Evolutionary conservation across 176 grass and related monocot genomes (phyloP).

Genomic region (Juncus effusus): DNA sequence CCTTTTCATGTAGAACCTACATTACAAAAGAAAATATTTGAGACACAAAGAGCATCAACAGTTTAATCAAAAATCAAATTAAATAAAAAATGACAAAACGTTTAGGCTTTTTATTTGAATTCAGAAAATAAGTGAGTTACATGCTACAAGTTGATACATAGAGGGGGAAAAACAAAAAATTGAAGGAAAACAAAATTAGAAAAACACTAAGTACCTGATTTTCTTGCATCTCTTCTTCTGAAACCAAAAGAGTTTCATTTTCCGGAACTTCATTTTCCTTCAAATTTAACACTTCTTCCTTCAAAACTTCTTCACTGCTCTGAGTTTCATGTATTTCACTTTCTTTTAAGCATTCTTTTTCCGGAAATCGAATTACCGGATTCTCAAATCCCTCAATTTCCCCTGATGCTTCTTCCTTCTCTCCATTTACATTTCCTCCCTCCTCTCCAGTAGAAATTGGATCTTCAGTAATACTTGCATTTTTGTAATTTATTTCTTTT

Average conservation of each 20-base stretch:
- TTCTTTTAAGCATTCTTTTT: slow-evolving; percentile 2
- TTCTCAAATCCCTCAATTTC: neutral
- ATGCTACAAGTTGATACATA: no score
- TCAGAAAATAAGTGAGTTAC: no score
- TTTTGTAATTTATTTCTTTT: neutral
- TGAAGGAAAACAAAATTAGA: no score
- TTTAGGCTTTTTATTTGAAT: no score
- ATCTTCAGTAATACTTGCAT: slow-evolving; percentile 3
- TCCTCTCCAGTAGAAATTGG: slow-evolving; percentile 11
- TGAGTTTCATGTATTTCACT: slow-evolving; percentile 5
- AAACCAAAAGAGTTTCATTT: neutral
- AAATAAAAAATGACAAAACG: no score
- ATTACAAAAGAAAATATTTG: no score
- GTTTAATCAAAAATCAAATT: no score
- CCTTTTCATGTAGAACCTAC: no score
- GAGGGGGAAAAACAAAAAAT: no score
- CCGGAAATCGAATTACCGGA: neutral
- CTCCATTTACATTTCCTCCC: slow-evolving; percentile 17
- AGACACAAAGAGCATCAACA: no score
- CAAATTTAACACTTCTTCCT: neutral
- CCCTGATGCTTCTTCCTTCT: slow-evolving; percentile 11
- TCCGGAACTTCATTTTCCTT: slow-evolving; percentile 4
- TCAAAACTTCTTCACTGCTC: slow-evolving; percentile 10
- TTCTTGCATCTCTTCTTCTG: neutral
- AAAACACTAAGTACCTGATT: no score